Conservation (phyloP, 352 stramenopile species). For the Phytophthora macrochlamydospora region DNA sequence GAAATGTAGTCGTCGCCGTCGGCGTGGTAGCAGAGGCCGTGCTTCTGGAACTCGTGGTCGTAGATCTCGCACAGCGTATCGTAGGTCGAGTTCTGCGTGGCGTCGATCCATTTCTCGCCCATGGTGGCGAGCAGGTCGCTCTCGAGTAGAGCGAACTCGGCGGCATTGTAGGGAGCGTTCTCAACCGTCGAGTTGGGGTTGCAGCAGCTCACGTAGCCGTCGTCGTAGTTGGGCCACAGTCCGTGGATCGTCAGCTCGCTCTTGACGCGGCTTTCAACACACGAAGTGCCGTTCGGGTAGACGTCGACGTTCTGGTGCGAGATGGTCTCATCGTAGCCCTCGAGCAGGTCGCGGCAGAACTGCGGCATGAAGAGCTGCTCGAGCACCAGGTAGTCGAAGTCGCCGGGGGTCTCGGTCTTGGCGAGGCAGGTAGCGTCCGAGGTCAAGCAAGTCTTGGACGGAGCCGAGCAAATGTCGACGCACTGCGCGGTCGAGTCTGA, state of each 20-base stretch:
- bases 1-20: slow-evolving; percentile 55
- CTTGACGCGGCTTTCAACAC: slow-evolving; percentile 40
- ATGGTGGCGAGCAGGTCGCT: slow-evolving; percentile 57
- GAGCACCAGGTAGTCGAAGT: slow-evolving; percentile 81
- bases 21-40: slow-evolving; percentile 77
- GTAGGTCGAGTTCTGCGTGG: slow-evolving; percentile 56
- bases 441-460: slow-evolving; percentile 60
- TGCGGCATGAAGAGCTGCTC: slow-evolving; percentile 83
- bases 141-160: slow-evolving; percentile 50
- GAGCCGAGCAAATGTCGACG: slow-evolving; percentile 78
- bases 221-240: slow-evolving; percentile 80
- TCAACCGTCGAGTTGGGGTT: slow-evolving; percentile 59
- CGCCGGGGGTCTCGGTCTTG: slow-evolving; percentile 60
- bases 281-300: slow-evolving; percentile 63
- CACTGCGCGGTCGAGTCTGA: slow-evolving; percentile 53
- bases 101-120: slow-evolving; percentile 69
- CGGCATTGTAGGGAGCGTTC: slow-evolving; percentile 71
- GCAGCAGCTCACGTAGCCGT: slow-evolving; percentile 76
- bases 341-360: slow-evolving; percentile 79
- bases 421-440: slow-evolving; percentile 49
- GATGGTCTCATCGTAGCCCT: slow-evolving; percentile 72
- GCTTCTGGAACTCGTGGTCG: slow-evolving; percentile 88
- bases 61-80: slow-evolving; percentile 81
- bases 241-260: slow-evolving; percentile 78
- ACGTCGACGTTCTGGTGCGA: slow-evolving; percentile 79